These are phyloP conservation scores for Rhizopogon parksii DNA, from an alignment of 1,284 basidiomycete genomes.

Conservation along the genomic window DNA sequence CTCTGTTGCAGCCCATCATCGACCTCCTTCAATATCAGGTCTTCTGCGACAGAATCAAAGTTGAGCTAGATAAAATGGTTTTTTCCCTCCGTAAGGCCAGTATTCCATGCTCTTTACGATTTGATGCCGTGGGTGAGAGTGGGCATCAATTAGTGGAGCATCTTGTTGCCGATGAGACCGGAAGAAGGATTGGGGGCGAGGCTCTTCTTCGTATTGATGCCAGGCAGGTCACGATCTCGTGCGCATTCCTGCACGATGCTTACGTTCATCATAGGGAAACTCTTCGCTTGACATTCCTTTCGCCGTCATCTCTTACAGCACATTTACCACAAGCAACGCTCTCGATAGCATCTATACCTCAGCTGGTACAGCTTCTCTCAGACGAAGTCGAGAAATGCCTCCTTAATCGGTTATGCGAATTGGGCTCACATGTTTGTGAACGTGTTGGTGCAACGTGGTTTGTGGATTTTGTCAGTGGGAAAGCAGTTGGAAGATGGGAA, in stretches of 20 bases:
- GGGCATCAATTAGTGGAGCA: constrained; percentile 43
- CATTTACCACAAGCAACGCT: constrained; percentile 73
- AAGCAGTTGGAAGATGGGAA: constrained; percentile 74
- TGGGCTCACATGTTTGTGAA: constrained; percentile 52
- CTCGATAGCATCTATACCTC: constrained; percentile 62
- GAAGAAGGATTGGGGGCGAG: constrained; percentile 53
- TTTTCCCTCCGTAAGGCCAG: constrained; percentile 45
- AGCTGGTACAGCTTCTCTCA: constrained; percentile 63
- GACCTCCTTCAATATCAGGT: constrained; percentile 70
- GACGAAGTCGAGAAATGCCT: constrained; percentile 69
- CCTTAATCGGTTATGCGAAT: constrained; percentile 57
- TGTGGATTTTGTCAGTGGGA: constrained; percentile 55
- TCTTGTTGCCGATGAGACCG: constrained; percentile 24
- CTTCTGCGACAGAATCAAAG: constrained; percentile 57
- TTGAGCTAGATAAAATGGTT: constrained; percentile 48
- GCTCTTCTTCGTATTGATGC: constrained; percentile 62
- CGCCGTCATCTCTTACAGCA: constrained; percentile 63
- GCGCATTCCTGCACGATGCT: not conserved
- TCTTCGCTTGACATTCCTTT: constrained; percentile 62
- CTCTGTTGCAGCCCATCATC: constrained; percentile 60
- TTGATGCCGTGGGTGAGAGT: constrained; percentile 60
- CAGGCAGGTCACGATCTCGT: constrained; percentile 35
- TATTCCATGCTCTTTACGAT: constrained; percentile 51
- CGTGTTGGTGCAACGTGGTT: constrained; percentile 65
- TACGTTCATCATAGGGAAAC: constrained; percentile 44